These are phyloP conservation scores for Ogataea hybrid DNA, from an alignment of 1,139 yeast genomes.

Conservation along the genomic window DNA sequence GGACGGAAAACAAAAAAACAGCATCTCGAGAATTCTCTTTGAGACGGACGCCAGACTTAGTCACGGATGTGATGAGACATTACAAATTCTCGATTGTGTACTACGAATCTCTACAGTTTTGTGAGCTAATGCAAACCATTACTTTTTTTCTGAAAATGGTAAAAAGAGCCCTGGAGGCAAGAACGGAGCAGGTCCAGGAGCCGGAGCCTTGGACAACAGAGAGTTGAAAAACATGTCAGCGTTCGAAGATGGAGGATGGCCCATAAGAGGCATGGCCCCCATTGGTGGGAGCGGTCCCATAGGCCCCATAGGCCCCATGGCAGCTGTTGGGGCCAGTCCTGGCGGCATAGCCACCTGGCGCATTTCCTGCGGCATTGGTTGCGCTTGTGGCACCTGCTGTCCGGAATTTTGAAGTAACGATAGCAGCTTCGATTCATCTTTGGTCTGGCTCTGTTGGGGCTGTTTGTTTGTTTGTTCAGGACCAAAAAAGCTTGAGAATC, in stretches of 20 bases:
- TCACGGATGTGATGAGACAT: constrained; percentile 89
- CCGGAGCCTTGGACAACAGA: constrained; percentile 40
- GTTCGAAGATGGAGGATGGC: constrained; percentile 3
- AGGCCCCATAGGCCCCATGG: background rate
- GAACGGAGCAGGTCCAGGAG: constrained; percentile 11
- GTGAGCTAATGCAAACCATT: constrained; percentile 21
- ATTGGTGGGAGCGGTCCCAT: constrained; percentile 4
- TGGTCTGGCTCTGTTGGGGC: constrained; percentile 1
- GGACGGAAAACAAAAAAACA: constrained; percentile 56
- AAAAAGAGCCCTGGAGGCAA: constrained; percentile 8
- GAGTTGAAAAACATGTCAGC: constrained; percentile 57
- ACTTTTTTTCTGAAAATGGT: constrained; percentile 7
- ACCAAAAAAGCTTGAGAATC: constrained; percentile 28
- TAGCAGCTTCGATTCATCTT: constrained; percentile 1
- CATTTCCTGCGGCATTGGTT: background rate
- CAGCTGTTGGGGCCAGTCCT: background rate
- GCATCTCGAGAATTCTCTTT: constrained; percentile 62
- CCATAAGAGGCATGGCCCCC: background rate
- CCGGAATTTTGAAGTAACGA: constrained; percentile 4
- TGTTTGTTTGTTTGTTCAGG: constrained; percentile 4
- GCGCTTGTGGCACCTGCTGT: background rate
- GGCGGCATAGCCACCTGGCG: background rate
- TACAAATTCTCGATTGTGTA: constrained; percentile 73
- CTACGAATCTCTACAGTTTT: constrained; percentile 51
- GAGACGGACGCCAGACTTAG: constrained; percentile 72